These are phyloP conservation scores for Aphanomyces stellatus DNA, from an alignment of 352 stramenopile genomes.

Conservation along the genomic window DNA sequence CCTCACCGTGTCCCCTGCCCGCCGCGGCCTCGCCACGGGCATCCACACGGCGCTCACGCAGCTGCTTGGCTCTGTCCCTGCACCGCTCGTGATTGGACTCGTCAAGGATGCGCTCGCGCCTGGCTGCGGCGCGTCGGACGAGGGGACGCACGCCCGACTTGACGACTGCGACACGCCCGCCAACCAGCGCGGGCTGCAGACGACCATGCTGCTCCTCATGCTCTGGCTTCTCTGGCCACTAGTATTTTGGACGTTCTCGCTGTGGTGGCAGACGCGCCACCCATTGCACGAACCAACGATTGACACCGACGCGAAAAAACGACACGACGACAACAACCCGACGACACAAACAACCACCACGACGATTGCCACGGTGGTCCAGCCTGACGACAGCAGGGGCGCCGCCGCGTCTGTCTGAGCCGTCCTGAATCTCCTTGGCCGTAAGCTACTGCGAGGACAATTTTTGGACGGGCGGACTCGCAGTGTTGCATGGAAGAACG, in stretches of 20 bases:
- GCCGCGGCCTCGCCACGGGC: constrained; percentile 84
- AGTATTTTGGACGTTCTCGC: background rate
- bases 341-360: too few species aligned
- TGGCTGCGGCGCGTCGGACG: constrained; percentile 37
- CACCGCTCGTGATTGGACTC: constrained; percentile 1
- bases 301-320: background rate
- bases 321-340: too few species aligned
- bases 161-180: background rate
- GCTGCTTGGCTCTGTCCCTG: constrained; percentile 4
- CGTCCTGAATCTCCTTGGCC: too few species aligned
- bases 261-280: too few species aligned
- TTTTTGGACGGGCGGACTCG: too few species aligned
- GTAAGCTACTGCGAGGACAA: too few species aligned
- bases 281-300: background rate
- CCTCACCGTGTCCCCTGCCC: constrained; percentile 77
- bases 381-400: too few species aligned
- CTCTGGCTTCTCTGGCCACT: background rate
- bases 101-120: constrained; percentile 8
- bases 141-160: background rate
- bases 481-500: too few species aligned
- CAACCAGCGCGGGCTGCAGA: background rate
- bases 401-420: too few species aligned
- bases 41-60: constrained; percentile 25
- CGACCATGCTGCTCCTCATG: background rate
- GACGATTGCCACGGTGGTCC: too few species aligned